A percentile compares a stretch with the other conserved stretches of the same genome.
These are phyloP conservation scores for Exophiala xenobiotica DNA, from an alignment of 2,329 filamentous ascomycete genomes.

Conservation along the genomic window DNA sequence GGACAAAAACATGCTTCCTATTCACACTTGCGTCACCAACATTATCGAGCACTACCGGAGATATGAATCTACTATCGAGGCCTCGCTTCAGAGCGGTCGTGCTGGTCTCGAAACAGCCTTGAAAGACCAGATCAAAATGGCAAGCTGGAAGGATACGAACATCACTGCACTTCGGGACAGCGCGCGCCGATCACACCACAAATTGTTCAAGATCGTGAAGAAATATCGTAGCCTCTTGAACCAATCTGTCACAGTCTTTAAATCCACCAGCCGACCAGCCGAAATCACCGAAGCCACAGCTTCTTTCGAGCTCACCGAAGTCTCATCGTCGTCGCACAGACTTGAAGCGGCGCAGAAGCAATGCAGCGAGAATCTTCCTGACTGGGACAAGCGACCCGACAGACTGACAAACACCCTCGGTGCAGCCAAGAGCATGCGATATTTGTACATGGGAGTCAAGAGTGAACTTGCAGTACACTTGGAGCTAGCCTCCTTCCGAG, in stretches of 20 bases:
- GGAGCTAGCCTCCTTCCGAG: constrained; percentile 67
- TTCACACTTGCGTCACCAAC: constrained; percentile 68
- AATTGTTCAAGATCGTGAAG: constrained; percentile 84
- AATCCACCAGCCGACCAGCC: constrained; percentile 57
- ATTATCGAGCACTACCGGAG: constrained; percentile 74
- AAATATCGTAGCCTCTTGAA: constrained; percentile 82
- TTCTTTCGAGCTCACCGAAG: constrained; percentile 27
- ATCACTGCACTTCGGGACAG: constrained; percentile 86
- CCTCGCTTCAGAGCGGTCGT: constrained; percentile 67
- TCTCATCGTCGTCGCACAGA: constrained; percentile 31
- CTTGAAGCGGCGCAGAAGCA: constrained; percentile 28
- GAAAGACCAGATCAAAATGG: constrained; percentile 86
- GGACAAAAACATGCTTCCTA: constrained; percentile 56
- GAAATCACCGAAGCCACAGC: constrained; percentile 44
- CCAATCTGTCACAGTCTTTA: constrained; percentile 68
- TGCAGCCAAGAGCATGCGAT: constrained; percentile 73
- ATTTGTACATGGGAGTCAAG: constrained; percentile 55
- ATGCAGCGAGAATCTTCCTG: constrained; percentile 33
- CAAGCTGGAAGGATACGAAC: constrained; percentile 98
- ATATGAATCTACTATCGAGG: constrained; percentile 65
- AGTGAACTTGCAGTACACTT: constrained; percentile 56
- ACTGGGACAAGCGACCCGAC: constrained; percentile 52
- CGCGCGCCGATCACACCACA: constrained; percentile 83
- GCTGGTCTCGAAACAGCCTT: constrained; percentile 82
- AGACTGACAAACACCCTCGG: constrained; percentile 69